Conservation (phyloP, 192 early-diverging fungal species). For the Coemansia reversa region DNA sequence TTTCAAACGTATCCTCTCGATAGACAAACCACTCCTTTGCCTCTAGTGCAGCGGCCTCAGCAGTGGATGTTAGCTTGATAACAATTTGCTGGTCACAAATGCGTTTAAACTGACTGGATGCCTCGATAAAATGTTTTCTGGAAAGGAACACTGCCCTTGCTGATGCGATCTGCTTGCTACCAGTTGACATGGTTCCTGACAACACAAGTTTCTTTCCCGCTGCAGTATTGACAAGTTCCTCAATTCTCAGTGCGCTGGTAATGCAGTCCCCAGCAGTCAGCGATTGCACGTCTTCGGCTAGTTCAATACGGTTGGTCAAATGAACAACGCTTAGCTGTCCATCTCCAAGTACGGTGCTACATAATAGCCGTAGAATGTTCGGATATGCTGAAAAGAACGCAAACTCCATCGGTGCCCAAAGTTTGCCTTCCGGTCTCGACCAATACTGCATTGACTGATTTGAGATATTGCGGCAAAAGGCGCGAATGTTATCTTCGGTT, state of each 20-base stretch:
- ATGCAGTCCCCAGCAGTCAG: constrained; percentile 73
- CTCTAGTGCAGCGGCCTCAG: constrained; percentile 76
- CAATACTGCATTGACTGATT: constrained; percentile 62
- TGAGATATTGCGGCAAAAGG: constrained; percentile 69
- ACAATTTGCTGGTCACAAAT: constrained; percentile 64
- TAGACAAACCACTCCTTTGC: constrained; percentile 81
- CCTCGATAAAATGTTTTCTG: constrained; percentile 71
- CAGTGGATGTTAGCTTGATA: constrained; percentile 61
- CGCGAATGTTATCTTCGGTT: constrained; percentile 78
- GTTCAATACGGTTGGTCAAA: constrained; percentile 77
- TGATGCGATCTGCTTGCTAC: constrained; percentile 58
- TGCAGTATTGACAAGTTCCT: constrained; percentile 74
- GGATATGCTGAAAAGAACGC: constrained; percentile 78
- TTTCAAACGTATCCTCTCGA: not conserved
- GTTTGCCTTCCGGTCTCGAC: constrained; percentile 52
- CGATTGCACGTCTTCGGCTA: constrained; percentile 60
- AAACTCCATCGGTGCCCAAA: constrained; percentile 85
- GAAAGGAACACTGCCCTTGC: constrained; percentile 76
- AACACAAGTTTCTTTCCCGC: constrained; percentile 73
- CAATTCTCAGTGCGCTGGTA: constrained; percentile 65
- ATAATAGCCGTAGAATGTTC: constrained; percentile 73
- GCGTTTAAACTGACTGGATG: constrained; percentile 70
- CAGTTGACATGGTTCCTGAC: constrained; percentile 2
- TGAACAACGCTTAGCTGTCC: constrained; percentile 85
- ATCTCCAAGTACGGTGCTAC: constrained; percentile 80